Percentiles rank a stretch among this genome's conserved stretches.
Conservation (phyloP, 495 filamentous ascomycete species). For the Penicillium bialowiezense region DNA sequence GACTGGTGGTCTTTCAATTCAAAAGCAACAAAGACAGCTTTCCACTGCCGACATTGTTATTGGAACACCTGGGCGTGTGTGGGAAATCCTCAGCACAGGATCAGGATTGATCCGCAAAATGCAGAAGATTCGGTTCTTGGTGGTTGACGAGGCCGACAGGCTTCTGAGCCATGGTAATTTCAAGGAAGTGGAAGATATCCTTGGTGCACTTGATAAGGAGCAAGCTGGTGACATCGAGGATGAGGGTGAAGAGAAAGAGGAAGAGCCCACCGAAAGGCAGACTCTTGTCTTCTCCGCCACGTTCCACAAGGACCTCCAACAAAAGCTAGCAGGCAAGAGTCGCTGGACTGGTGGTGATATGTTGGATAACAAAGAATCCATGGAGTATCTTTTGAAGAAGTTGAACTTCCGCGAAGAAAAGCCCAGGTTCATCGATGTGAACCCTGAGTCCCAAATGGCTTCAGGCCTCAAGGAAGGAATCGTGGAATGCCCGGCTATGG, state of each 20-base stretch:
- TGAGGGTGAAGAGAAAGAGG: slow-evolving; percentile 33
- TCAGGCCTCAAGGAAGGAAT: slow-evolving; percentile 82
- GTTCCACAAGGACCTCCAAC: slow-evolving; percentile 84
- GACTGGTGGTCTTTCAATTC: slow-evolving; percentile 85
- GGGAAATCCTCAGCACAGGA: slow-evolving; percentile 81
- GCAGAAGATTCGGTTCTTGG: slow-evolving; percentile 70
- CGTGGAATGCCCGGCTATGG: slow-evolving; percentile 84
- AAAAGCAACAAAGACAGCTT: slow-evolving; percentile 86
- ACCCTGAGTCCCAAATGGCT: slow-evolving; percentile 84
- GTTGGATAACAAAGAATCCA: slow-evolving; percentile 71
- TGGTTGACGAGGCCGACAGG: slow-evolving; percentile 93
- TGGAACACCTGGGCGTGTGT: slow-evolving; percentile 87
- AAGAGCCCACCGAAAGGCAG: slow-evolving; percentile 44
- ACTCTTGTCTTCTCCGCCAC: slow-evolving; percentile 97
- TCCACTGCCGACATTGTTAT: slow-evolving; percentile 77
- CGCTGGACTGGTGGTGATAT: slow-evolving; percentile 52
- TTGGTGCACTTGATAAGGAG: slow-evolving; percentile 67
- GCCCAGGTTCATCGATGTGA: slow-evolving; percentile 90
- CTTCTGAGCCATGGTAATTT: slow-evolving; percentile 91
- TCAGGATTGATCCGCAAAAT: slow-evolving; percentile 61
- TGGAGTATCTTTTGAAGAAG: slow-evolving; percentile 89
- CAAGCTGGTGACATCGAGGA: slow-evolving; percentile 35
- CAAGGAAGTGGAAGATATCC: slow-evolving; percentile 85
- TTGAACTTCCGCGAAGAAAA: slow-evolving; percentile 78
- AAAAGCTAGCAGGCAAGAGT: slow-evolving; percentile 79